These are phyloP conservation scores for Melampsora larici-populina DNA, from an alignment of 1,284 basidiomycete genomes.

Conservation along the genomic window DNA sequence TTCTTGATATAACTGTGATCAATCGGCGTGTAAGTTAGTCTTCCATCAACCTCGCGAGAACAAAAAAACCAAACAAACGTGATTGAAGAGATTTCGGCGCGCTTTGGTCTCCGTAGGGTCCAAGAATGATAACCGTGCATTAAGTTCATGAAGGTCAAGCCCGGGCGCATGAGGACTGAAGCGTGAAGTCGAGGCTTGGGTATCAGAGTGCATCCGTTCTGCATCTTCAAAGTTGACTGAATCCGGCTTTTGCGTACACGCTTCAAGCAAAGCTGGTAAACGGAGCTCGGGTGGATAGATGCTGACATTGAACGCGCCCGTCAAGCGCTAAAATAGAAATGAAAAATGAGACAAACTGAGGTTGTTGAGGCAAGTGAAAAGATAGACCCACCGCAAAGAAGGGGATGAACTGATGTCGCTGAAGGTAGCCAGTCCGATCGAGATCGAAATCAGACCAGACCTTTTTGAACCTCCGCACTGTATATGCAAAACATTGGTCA, in stretches of 20 bases:
- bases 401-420: slow-evolving; percentile 66
- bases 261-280: slow-evolving; percentile 60
- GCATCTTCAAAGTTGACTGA: slow-evolving; percentile 34
- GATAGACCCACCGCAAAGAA: slow-evolving; percentile 66
- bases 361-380: slow-evolving; percentile 47
- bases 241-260: not conserved
- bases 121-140: slow-evolving; percentile 62
- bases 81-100: slow-evolving; percentile 67
- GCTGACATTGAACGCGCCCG: slow-evolving; percentile 35
- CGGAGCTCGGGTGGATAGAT: slow-evolving; percentile 70
- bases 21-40: not conserved
- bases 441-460: slow-evolving; percentile 84
- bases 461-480: slow-evolving; percentile 71
- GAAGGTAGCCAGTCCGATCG: slow-evolving; percentile 72
- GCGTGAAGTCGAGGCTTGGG: not conserved
- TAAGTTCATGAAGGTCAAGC: slow-evolving; percentile 66
- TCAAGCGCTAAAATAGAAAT: slow-evolving; percentile 20
- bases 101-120: slow-evolving; percentile 65
- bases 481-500: slow-evolving; percentile 42
- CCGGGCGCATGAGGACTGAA: slow-evolving; percentile 55
- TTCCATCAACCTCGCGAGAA: not conserved
- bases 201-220: not conserved
- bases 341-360: slow-evolving; percentile 24
- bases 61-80: slow-evolving; percentile 48
- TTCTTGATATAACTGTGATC: slow-evolving; percentile 67